These are phyloP conservation scores for Boletus rubroflammeus DNA, from an alignment of 768 basidiomycete species.

Conservation along the genomic window DNA sequence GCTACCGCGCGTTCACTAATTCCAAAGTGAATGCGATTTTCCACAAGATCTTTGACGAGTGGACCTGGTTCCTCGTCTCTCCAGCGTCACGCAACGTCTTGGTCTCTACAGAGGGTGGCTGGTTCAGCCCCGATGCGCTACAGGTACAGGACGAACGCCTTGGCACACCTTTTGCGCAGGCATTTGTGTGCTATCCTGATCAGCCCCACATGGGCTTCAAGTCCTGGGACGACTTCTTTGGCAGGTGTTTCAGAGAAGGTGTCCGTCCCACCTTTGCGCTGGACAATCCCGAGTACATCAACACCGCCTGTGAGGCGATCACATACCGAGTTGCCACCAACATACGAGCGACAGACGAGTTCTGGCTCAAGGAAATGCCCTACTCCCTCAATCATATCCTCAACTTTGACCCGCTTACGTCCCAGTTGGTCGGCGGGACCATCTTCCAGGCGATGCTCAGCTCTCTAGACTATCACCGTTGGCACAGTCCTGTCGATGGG, in stretches of 20 bases:
- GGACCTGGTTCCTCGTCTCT: conserved; percentile 46
- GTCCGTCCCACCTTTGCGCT: conserved; percentile 38
- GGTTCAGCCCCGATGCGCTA: conserved; percentile 42
- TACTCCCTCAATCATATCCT: conserved; percentile 59
- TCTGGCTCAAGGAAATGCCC: conserved; percentile 61
- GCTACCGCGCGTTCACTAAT: conserved; percentile 19
- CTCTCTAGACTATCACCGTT: conserved; percentile 29
- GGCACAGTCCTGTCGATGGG: conserved; percentile 57
- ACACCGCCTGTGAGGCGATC: conserved; percentile 53
- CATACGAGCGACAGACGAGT: conserved; percentile 38
- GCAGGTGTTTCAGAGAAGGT: conserved; percentile 20
- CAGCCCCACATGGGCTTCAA: conserved; percentile 41
- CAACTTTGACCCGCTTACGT: conserved; percentile 36
- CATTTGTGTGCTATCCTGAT: conserved; percentile 40
- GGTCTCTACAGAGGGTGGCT: conserved; percentile 36
- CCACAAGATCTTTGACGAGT: conserved; percentile 31
- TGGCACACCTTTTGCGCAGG: conserved; percentile 32
- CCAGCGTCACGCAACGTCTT: conserved; percentile 36
- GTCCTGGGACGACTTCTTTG: conserved; percentile 59
- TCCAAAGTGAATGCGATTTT: background rate
- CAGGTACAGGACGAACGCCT: background rate
- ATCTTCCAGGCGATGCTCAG: conserved; percentile 57
- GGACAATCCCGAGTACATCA: conserved; percentile 34
- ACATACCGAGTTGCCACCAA: conserved; percentile 39
- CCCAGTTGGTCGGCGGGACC: conserved; percentile 47